These are phyloP conservation scores for Solanum bulbocastanum DNA, from an alignment of 257 asterid genomes.

Conservation along the genomic window DNA sequence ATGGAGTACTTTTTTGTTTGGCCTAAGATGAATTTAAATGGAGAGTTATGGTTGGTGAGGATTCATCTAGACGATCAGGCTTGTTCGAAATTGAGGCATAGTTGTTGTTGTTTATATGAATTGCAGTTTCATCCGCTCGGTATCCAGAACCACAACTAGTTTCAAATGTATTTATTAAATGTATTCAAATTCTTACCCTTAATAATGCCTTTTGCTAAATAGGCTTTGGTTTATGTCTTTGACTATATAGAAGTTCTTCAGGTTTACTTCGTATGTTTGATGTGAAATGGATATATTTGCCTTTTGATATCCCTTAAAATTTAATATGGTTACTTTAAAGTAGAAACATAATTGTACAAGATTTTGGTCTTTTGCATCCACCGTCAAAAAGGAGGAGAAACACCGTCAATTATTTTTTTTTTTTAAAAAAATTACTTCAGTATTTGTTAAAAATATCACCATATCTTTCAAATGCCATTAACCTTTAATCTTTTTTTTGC, in stretches of 20 bases:
- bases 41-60: not conserved
- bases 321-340: not conserved
- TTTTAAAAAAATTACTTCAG: not conserved
- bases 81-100: not conserved
- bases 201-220: not conserved
- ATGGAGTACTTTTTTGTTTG: not conserved
- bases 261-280: not conserved
- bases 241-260: not conserved
- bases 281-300: not conserved
- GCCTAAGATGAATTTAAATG: not conserved
- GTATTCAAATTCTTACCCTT: not conserved
- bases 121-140: not conserved
- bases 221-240: not conserved
- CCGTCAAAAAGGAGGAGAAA: not conserved
- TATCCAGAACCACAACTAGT: not conserved
- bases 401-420: not conserved
- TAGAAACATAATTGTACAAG: not conserved
- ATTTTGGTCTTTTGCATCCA: not conserved
- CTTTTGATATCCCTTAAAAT: not conserved
- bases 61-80: not conserved
- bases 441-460: not conserved
- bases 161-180: not conserved
- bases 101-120: not conserved
- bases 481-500: not conserved
- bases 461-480: not conserved